A percentile compares a stretch with the other conserved stretches of the same genome.
Conservation (phyloP, 768 basidiomycete genomes). For the Mycena olivaceomarginata region DNA sequence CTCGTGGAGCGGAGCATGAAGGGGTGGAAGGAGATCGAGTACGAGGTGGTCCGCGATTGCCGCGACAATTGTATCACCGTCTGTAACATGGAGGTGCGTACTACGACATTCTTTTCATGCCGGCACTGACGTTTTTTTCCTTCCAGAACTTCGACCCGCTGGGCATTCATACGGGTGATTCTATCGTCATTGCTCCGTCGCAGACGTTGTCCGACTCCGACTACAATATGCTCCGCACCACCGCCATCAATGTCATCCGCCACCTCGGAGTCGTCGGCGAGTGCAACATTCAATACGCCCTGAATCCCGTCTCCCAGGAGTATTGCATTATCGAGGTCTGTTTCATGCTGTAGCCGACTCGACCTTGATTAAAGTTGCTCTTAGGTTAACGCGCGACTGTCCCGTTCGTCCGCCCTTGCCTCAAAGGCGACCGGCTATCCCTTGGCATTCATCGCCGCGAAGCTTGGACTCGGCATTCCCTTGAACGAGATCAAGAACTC, state of each 20-base stretch:
- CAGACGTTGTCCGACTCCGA: constrained; percentile 99
- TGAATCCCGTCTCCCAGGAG: constrained; percentile 95
- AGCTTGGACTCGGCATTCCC: constrained; percentile 97
- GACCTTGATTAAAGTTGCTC: not conserved
- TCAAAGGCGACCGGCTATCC: constrained; percentile 99
- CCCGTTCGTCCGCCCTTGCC: constrained; percentile 97
- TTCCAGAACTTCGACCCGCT: constrained; percentile 97
- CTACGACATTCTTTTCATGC: not conserved
- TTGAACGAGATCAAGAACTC: constrained; percentile 98
- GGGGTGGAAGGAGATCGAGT: constrained; percentile 99
- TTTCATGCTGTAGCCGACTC: constrained; percentile 14
- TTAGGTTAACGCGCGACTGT: constrained; percentile 96
- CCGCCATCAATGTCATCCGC: constrained; percentile 98
- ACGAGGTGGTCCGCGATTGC: constrained; percentile 98
- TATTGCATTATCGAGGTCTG: constrained; percentile 98
- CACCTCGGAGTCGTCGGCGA: constrained; percentile 98
- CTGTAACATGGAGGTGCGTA: constrained; percentile 98
- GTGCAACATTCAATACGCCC: constrained; percentile 99
- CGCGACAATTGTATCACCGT: constrained; percentile 99
- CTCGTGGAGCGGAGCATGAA: constrained; percentile 99
- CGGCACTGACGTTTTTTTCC: constrained; percentile 17
- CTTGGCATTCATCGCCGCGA: constrained; percentile 98
- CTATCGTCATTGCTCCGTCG: constrained; percentile 97
- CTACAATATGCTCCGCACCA: constrained; percentile 99
- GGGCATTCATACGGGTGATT: constrained; percentile 99